Evolutionary conservation across 164 flowering plant species (phyloP).

Genomic region (Vitis cinerea): DNA sequence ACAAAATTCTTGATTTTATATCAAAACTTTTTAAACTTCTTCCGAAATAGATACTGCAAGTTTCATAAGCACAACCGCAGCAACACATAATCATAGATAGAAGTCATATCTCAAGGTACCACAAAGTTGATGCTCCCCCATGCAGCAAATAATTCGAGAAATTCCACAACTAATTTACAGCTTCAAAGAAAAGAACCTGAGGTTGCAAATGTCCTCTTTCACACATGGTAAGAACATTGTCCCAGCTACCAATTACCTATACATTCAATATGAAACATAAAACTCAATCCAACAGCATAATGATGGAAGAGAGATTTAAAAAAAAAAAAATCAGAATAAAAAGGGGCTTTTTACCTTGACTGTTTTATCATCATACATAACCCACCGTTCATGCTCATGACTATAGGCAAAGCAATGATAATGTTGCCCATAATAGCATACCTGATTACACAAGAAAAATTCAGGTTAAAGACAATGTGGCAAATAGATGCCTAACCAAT

Average conservation of each 20-base stretch:
- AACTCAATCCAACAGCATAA: neutral
- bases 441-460: conserved; percentile 38
- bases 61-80: conserved; percentile 8
- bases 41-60: neutral
- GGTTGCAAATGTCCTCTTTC: conserved; percentile 94
- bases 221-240: conserved; percentile 78
- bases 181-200: conserved; percentile 94
- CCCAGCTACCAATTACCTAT: conserved; percentile 89
- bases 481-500: neutral
- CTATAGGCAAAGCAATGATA: conserved; percentile 97
- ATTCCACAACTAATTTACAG: conserved; percentile 51
- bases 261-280: conserved; percentile 14
- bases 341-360: conserved; percentile 62
- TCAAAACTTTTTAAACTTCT: conserved; percentile 13
- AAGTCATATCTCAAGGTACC: conserved; percentile 6
- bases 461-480: neutral
- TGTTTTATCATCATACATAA: conserved; percentile 93
- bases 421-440: conserved; percentile 97
- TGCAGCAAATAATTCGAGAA: conserved; percentile 10
- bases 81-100: conserved; percentile 8
- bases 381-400: conserved; percentile 68
- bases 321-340: too few species aligned
- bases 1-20: conserved; percentile 9
- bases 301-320: too few species aligned
- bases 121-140: conserved; percentile 15